Evolutionary conservation across 352 stramenopile genomes (phyloP), one percentile per base, ranked within the genome.

Genomic region (Hyphochytrium catenoides): DNA sequence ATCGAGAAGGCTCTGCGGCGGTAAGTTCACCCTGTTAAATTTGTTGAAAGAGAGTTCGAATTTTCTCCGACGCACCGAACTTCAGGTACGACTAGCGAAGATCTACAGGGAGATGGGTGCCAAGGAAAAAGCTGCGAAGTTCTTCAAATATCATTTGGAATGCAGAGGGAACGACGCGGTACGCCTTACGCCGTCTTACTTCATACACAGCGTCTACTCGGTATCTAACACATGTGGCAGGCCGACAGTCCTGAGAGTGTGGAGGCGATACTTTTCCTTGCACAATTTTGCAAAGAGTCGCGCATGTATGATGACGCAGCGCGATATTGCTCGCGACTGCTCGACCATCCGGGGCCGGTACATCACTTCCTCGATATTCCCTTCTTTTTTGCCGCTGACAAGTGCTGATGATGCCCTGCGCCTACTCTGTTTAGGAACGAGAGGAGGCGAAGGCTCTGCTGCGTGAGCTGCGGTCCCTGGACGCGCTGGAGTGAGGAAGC

Each of bases 241-340:
- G 52, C 74, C 17, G 61, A 77, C 42, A 73, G 61, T 9, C 51
- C 59, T 1, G 61, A 76, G 40, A 60, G 61, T 2, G 40, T 75
- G 19, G 50, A 56, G 4, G 56, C 59, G 29, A 65, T 74, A 37
- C 43, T 79, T 16, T 79, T 73, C 34, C 62, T 83, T 27, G 65
- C 61, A 11, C 71, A 76, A 36, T 83, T 74, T 44, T 79, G 64
- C 46, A 79, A 77, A 45, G 52, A 79, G 17, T 30, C 73, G n/a
- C 53, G 56, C 1, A 47, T 40, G 14, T 74, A 68, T 19, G 26
- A 40, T 0, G 52, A 65, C 27, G 65, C 68, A 3, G 57, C 47
- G 12, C 51, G 73, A 16, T 74, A 75, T 36, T 83, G 68, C 48
- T 76, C 75, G 29, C 56, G 64, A 8, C 45, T 83, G 14, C 21